Conservation (phyloP, 495 filamentous ascomycete genomes). For the Trypethelium eluteriae region DNA sequence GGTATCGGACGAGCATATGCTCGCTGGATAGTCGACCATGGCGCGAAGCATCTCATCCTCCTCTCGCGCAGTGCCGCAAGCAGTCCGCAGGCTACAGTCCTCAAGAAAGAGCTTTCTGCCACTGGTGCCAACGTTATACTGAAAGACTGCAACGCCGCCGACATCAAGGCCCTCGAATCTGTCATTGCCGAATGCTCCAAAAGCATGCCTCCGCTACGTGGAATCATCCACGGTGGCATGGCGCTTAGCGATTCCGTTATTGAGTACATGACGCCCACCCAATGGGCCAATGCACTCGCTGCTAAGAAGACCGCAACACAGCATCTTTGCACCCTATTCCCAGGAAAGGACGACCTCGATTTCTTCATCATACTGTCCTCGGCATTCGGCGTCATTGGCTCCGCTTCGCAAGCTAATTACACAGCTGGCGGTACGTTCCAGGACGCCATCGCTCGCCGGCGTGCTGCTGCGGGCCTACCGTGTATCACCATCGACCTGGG, state of each 20-base stretch:
- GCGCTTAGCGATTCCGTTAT: neutral
- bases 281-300: neutral
- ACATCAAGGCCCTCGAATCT: neutral
- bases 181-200: neutral
- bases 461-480: slow-evolving; percentile 6
- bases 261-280: neutral
- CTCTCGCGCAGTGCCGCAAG: slow-evolving; percentile 16
- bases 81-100: neutral
- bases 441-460: neutral
- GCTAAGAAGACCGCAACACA: neutral
- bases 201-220: neutral
- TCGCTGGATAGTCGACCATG: slow-evolving; percentile 22
- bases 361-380: slow-evolving; percentile 18
- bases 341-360: neutral
- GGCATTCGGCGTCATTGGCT: slow-evolving; percentile 12
- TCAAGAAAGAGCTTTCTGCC: slow-evolving; percentile 1
- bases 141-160: neutral
- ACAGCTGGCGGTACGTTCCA: slow-evolving; percentile 11
- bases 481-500: slow-evolving; percentile 10
- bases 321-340: neutral
- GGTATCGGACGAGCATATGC: slow-evolving; percentile 36
- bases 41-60: slow-evolving; percentile 23
- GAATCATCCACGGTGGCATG: slow-evolving; percentile 3
- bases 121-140: neutral
- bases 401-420: slow-evolving; percentile 12